phyloP scores from a whole-genome alignment of 2,329 filamentous ascomycete species.

The Capronia americana region DNA sequence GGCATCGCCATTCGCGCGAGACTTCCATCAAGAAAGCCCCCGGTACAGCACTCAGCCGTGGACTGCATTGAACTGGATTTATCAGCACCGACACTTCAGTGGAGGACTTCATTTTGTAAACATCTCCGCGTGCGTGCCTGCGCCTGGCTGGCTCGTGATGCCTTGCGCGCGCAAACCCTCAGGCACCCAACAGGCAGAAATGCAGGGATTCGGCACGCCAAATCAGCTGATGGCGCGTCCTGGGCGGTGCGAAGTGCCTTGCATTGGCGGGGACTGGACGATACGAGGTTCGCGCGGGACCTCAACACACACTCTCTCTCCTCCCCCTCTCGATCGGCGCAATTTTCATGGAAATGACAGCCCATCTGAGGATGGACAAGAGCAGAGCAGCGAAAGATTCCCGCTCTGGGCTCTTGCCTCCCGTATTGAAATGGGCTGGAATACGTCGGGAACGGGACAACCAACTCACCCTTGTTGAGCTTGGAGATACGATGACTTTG shows the following conservation, averaged over 20 bases:
- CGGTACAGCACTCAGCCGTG: background rate
- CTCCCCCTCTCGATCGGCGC: background rate
- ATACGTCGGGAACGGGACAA: slow-evolving; percentile 20
- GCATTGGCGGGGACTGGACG: background rate
- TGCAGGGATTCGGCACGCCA: slow-evolving; percentile 18
- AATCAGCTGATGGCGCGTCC: slow-evolving; percentile 28
- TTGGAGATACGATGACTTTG: background rate
- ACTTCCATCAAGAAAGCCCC: background rate
- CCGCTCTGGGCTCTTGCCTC: background rate
- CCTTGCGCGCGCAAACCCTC: background rate
- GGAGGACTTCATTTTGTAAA: background rate
- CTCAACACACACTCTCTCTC: background rate
- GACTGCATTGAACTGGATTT: slow-evolving; percentile 7
- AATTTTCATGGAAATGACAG: background rate
- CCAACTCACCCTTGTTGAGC: background rate
- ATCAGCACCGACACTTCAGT: slow-evolving; percentile 15
- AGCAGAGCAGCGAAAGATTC: background rate
- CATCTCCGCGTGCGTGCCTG: background rate
- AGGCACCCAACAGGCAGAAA: slow-evolving; percentile 29
- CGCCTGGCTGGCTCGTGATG: background rate
- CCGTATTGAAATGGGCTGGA: background rate
- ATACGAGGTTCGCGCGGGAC: background rate
- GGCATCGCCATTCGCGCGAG: background rate
- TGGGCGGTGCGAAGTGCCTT: background rate
- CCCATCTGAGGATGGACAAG: background rate